Percentiles rank a stretch among this genome's conserved stretches.
Evolutionary conservation across 495 filamentous ascomycete species (phyloP).

Genomic region (Xanthoparmelia taractica): DNA sequence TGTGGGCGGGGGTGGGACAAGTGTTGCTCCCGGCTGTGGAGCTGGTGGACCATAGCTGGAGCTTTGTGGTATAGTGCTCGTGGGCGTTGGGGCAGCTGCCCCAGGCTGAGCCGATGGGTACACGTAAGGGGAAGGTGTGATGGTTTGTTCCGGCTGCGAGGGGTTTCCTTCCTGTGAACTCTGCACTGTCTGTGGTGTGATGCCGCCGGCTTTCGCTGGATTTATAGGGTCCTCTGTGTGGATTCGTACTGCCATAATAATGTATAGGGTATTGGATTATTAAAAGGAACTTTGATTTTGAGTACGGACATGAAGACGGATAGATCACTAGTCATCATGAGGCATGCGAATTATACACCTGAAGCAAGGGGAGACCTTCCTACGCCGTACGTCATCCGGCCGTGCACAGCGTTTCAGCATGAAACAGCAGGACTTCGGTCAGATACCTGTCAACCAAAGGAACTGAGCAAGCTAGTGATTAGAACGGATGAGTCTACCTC

Average conservation of each 20-base stretch:
- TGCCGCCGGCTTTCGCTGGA: constrained; percentile 42
- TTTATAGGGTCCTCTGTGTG: constrained; percentile 55
- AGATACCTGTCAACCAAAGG: neutral
- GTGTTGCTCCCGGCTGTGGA: constrained; percentile 54
- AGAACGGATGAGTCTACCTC: constrained; percentile 15
- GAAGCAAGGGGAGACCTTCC: neutral
- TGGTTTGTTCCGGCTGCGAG: constrained; percentile 30
- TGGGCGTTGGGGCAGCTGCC: constrained; percentile 20
- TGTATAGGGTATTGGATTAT: constrained; percentile 24
- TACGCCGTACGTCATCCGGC: neutral
- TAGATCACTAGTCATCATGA: too few relatives aligned
- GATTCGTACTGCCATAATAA: constrained; percentile 50
- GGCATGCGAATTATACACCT: neutral
- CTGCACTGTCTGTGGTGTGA: constrained; percentile 43
- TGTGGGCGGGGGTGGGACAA: constrained; percentile 30
- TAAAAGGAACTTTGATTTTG: neutral
- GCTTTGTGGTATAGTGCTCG: constrained; percentile 11
- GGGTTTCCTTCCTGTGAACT: constrained; percentile 27
- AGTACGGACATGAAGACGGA: too few relatives aligned
- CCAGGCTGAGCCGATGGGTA: constrained; percentile 19
- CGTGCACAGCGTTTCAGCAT: neutral
- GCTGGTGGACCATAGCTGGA: constrained; percentile 32
- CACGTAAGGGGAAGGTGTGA: constrained; percentile 8
- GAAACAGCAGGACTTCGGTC: neutral
- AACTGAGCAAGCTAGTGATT: constrained; percentile 1